Evolutionary conservation across 495 filamentous ascomycete species (phyloP).

Genomic region (Monascus purpureus): DNA sequence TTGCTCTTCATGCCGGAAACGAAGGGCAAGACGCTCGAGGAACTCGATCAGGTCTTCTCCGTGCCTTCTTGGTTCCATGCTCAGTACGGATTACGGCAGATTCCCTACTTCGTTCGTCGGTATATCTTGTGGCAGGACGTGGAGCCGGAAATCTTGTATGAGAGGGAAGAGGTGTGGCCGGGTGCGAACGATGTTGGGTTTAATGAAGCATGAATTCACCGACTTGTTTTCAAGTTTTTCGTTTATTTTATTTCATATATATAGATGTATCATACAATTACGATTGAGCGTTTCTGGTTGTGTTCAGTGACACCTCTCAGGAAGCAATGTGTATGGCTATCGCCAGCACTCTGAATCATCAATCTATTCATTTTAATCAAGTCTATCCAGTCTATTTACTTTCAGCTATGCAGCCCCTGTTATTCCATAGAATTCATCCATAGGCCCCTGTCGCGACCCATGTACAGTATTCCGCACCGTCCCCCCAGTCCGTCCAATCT

Average conservation of each 20-base stretch:
- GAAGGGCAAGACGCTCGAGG: constrained; percentile 32
- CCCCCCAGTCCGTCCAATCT: constrained; percentile 50
- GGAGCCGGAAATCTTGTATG: constrained; percentile 25
- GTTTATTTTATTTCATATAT: not conserved
- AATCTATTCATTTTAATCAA: too few relatives aligned
- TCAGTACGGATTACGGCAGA: constrained; percentile 32
- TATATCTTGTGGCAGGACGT: constrained; percentile 26
- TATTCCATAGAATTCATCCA: constrained; percentile 47
- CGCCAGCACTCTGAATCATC: too few relatives aligned
- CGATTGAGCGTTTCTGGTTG: too few relatives aligned
- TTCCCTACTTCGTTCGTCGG: constrained; percentile 29
- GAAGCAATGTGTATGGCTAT: too few relatives aligned
- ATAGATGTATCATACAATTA: too few relatives aligned
- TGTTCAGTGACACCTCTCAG: too few relatives aligned
- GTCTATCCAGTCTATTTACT: too few relatives aligned
- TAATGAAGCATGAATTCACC: constrained; percentile 1
- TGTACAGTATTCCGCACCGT: constrained; percentile 55
- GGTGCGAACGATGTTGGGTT: not conserved
- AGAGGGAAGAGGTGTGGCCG: constrained; percentile 14
- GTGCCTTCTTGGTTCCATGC: constrained; percentile 35
- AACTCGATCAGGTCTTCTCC: constrained; percentile 37
- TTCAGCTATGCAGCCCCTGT: constrained; percentile 1
- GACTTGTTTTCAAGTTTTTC: constrained; percentile 1
- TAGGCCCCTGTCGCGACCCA: constrained; percentile 53
- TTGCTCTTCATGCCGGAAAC: constrained; percentile 39